Base-by-base conservation (phyloP, 345 rosid species). In the Heritiera littoralis region DNA sequence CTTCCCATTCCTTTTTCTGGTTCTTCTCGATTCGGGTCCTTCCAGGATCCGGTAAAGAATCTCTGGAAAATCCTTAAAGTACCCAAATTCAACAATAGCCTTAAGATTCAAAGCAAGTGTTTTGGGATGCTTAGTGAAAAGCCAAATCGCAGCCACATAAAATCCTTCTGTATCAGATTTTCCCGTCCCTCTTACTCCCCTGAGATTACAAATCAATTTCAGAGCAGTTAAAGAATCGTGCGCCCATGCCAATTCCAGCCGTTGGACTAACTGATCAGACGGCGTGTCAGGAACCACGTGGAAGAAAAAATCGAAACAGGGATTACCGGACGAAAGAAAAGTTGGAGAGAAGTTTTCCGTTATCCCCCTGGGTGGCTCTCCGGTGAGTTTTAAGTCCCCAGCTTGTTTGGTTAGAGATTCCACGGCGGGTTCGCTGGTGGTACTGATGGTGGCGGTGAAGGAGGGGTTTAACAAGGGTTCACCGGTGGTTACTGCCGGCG, bases 261-360 rank as follows among this genome's bases (percentile, higher is more conserved):
- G 70, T 56, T 79, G 49, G 51, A 58, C 66, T 45, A 90, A 56
- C 30, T 81, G 63, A 0, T 68, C 64, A 0, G 88, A 63, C 1
- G 88, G 80, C 9, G 93, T 87, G 52, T 80, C 61, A 1, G 92
- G 97, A 0, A 93, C 88, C 4, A 90, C 80, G 15, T 90, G 92
- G 82, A 90, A 89, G 87, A 92, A 92, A 84, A 81, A 90, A 72
- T 90, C 94, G 1, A 90, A 88, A 81, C 96, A 93, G 0, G 90
- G 94, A 72, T 86, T 87, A 17, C 91, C 86, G 0, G 90, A 72
- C 1, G 86, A 85, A 35, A 83, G 79, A 72, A 76, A 92, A 2
- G 93, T 90, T 18, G 83, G 40, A 0, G 90, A 88, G 1, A 41
- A 5, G 28, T 90, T 92, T 28, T 86, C 91, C 0, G 95, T 89